Conservation (phyloP, 2,329 filamentous ascomycete species). For the Neofusicoccum umdonicola region DNA sequence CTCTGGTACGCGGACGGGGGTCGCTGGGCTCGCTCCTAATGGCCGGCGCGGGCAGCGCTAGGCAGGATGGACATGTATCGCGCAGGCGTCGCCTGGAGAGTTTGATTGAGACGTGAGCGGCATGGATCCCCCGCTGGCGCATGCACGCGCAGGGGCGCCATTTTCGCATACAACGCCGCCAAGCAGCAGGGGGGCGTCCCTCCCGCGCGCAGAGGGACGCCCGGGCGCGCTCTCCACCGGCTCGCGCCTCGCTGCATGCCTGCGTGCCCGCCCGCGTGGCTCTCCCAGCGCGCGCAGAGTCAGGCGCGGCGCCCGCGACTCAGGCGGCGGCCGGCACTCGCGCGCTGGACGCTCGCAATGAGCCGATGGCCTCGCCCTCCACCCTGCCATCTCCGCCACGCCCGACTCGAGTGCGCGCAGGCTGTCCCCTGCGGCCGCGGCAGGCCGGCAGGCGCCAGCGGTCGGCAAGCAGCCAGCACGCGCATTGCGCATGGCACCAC, state of each 20-base stretch:
- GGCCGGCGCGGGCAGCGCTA: conserved; percentile 10
- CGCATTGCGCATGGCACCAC: not conserved
- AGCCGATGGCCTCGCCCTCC: not conserved
- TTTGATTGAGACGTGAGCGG: conserved; percentile 17
- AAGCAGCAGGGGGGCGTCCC: conserved; percentile 1
- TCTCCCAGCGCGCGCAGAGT: not conserved
- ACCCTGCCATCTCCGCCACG: conserved; percentile 5
- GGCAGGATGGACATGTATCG: conserved; percentile 11
- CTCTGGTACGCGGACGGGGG: conserved; percentile 13
- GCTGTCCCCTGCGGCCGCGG: not conserved
- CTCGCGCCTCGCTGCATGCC: not conserved
- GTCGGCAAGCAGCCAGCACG: not conserved
- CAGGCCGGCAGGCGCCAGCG: not conserved
- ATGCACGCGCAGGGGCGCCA: not conserved
- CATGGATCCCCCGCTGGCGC: not conserved
- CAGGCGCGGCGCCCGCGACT: not conserved
- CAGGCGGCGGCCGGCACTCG: not conserved
- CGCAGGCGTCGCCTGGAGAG: conserved; percentile 13
- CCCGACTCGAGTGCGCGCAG: not conserved
- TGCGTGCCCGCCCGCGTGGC: conserved; percentile 4
- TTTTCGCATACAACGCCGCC: not conserved
- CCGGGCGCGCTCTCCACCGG: conserved; percentile 4
- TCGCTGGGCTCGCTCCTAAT: conserved; percentile 16
- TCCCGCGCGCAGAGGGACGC: conserved; percentile 2
- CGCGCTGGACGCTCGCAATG: not conserved